Evolutionary conservation across 176 grass and related monocot genomes (phyloP).

Genomic region (Dendrocalamus sinicus): DNA sequence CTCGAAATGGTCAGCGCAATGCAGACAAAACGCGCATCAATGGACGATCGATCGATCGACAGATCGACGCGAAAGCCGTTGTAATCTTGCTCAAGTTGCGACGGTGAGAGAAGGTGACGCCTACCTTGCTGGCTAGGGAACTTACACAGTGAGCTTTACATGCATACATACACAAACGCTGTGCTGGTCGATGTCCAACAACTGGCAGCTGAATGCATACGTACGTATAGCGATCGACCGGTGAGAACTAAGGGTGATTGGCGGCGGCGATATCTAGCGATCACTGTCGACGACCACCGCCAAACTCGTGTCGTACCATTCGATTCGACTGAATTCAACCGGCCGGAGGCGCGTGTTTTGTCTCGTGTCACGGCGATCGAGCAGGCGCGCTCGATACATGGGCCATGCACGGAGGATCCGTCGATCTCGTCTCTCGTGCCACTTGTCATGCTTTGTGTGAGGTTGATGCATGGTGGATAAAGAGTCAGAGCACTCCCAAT

Average conservation of each 20-base stretch:
- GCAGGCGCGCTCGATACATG: background rate
- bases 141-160: background rate
- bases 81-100: conserved; percentile 24
- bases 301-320: background rate
- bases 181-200: conserved; percentile 10
- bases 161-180: background rate
- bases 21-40: background rate
- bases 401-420: background rate
- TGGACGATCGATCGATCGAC: background rate
- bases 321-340: background rate
- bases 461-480: background rate
- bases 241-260: background rate
- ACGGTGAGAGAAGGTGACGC: conserved; percentile 40
- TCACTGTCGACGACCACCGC: conserved; percentile 37
- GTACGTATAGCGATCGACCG: background rate
- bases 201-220: background rate
- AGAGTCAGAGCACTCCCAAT: no score
- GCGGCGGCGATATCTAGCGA: background rate
- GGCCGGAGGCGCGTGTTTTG: background rate
- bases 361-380: background rate
- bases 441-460: background rate
- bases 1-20: background rate
- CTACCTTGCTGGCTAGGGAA: conserved; percentile 51
- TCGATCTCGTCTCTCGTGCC: background rate
- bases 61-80: background rate